Conservation (phyloP, 352 stramenopile species). For the Phytophthora capsici region DNA sequence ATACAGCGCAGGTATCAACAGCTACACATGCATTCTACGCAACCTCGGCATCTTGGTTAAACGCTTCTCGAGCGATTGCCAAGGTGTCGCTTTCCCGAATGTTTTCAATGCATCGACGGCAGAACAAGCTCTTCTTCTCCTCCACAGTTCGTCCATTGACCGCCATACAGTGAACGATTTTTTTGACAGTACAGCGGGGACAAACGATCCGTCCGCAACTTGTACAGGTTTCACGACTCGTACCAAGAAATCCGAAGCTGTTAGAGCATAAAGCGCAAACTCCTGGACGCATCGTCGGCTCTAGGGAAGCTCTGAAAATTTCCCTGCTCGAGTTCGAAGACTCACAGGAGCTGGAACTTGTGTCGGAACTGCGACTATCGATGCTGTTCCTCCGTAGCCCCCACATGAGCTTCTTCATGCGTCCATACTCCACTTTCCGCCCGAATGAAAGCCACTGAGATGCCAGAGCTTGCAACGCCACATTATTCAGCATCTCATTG, state of each 20-base stretch:
- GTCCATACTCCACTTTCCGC: conserved; percentile 33
- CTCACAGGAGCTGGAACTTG: conserved; percentile 11
- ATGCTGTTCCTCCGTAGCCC: conserved; percentile 28
- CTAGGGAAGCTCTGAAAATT: neutral
- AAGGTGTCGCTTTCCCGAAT: conserved; percentile 23
- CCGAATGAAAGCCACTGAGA: conserved; percentile 38
- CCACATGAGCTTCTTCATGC: conserved; percentile 58
- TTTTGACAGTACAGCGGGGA: conserved; percentile 28
- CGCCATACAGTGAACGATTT: conserved; percentile 24
- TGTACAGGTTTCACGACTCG: conserved; percentile 23
- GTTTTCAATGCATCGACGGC: conserved; percentile 24
- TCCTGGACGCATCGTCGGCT: neutral
- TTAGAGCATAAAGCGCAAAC: conserved; percentile 25
- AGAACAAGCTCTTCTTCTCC: conserved; percentile 35
- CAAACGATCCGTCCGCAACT: conserved; percentile 31
- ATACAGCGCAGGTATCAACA: too few relatives aligned
- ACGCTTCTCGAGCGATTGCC: conserved; percentile 24
- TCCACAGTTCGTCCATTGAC: conserved; percentile 27
- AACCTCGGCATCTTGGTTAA: neutral
- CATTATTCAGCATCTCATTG: conserved; percentile 35
- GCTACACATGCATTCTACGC: too few relatives aligned
- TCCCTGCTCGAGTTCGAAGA: neutral
- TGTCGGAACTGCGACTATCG: conserved; percentile 15
- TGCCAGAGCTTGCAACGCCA: conserved; percentile 31
- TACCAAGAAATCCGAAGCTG: conserved; percentile 31